These are phyloP conservation scores for Carex scoparia DNA, from an alignment of 176 grass and related monocot species.

Conservation along the genomic window DNA sequence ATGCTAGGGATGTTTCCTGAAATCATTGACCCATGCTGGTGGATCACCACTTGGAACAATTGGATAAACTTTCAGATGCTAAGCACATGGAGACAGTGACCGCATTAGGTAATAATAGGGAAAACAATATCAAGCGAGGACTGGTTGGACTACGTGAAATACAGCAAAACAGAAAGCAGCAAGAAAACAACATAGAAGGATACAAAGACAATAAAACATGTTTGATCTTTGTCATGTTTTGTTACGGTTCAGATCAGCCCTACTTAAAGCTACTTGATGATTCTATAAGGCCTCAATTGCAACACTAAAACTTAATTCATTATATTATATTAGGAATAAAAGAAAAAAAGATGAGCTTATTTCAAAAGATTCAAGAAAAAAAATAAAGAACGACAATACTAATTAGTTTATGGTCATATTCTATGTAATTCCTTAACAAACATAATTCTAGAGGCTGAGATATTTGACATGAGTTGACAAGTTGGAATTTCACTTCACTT, in stretches of 20 bases:
- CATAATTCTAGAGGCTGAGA: too few species aligned
- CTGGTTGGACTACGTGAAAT: neutral
- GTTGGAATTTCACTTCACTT: neutral
- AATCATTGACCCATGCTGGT: neutral
- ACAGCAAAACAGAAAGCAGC: neutral
- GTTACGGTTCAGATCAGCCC: too few species aligned
- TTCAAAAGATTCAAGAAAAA: too few species aligned
- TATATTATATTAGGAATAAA: too few species aligned
- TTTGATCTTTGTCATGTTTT: neutral
- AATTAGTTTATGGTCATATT: too few species aligned
- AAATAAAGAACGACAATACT: too few species aligned
- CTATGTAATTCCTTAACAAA: too few species aligned
- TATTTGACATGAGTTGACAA: neutral
- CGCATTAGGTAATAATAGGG: neutral
- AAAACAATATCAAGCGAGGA: neutral
- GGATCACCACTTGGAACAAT: neutral
- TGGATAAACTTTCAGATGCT: neutral
- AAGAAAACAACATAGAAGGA: neutral
- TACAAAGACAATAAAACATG: neutral
- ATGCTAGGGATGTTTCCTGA: neutral
- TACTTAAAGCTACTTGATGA: too few species aligned
- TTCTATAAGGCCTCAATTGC: too few species aligned
- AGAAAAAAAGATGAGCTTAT: too few species aligned
- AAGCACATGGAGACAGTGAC: neutral
- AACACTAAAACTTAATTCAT: too few species aligned